Base-by-base conservation (phyloP, 2,329 filamentous ascomycete genomes). In the Alternaria solani region DNA sequence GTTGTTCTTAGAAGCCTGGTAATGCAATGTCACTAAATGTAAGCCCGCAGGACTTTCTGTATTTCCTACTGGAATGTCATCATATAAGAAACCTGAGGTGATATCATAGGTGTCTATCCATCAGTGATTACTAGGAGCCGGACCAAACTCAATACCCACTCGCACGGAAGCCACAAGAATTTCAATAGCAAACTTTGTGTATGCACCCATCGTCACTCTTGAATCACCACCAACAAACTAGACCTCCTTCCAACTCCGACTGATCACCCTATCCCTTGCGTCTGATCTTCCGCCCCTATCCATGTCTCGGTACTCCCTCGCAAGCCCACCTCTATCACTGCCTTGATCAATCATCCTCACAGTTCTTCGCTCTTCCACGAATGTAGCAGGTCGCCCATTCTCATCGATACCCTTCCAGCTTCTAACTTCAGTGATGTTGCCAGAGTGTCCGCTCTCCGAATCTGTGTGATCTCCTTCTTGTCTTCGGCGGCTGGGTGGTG, bases 341-440 rank as follows among this genome's bases (percentile, higher is more conserved):
- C 51, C 61, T 16, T 58, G 59, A 41, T 63, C 65, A 20, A 66
- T 12, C 63, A 63, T 61, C 49, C 56, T 60, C 18, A 52, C 54
- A 4, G 41, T 61, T 32, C 57, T 62, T 25, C 63, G 67, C 58
- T 75, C 69, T 47, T 74, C 73, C 3, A 74, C 63, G 54, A 69
- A 75, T 0, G 64, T 75, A 51, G 65, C 63, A 7, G 68, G 69
- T 26, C 67, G 23, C 2, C 74, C 74, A 47, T 72, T 69, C 58
- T 75, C 74, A 58, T 76, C 74, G 5, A 71, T 52, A 2, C 68
- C 74, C 25, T 52, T 71, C 66, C 67, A 77, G n/a, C 51, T 69
- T 52, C 68, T 66, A 14, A 68, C 62, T 23, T 67, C 63, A 6
- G 62, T 61, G n/a, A 69, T 12, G 11, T 64, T 62, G 3, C 61